phyloP scores from a whole-genome alignment of 108 stramenopile species.

The Cylindrotheca closterium region DNA sequence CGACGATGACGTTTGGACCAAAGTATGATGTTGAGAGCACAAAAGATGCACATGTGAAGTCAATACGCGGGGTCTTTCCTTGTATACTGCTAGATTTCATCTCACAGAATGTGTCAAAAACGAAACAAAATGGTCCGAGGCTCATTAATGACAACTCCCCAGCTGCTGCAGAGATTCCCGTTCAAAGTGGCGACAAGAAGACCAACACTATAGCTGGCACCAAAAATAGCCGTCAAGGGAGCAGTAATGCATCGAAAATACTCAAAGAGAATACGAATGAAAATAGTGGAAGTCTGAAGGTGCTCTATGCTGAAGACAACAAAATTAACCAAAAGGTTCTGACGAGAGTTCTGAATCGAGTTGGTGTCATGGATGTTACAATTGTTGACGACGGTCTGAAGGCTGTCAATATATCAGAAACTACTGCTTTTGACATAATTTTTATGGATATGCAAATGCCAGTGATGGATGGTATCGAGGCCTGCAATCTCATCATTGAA shows the following conservation, averaged over 20 bases:
- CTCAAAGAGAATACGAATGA: neutral
- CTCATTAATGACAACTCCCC: neutral
- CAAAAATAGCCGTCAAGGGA: neutral
- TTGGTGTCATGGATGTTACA: constrained; percentile 25
- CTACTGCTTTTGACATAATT: constrained; percentile 17
- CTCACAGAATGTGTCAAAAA: constrained; percentile 3
- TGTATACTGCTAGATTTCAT: constrained; percentile 16
- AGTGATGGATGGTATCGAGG: constrained; percentile 57
- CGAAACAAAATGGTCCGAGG: neutral
- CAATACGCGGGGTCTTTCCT: constrained; percentile 23
- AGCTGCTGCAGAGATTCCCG: neutral
- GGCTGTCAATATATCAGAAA: constrained; percentile 35
- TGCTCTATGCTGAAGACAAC: constrained; percentile 42
- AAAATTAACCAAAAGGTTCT: constrained; percentile 42
- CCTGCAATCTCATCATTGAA: constrained; percentile 36
- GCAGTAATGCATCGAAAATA: neutral
- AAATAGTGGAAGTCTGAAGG: constrained; percentile 12
- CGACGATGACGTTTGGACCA: constrained; percentile 31
- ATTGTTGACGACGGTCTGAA: constrained; percentile 40
- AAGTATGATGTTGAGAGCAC: constrained; percentile 26
- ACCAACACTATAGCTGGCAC: neutral
- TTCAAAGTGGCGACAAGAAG: neutral
- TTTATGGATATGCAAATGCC: constrained; percentile 58
- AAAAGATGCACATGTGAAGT: constrained; percentile 23
- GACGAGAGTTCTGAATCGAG: constrained; percentile 32